Base-by-base conservation (phyloP, 352 stramenopile genomes). In the Phytophthora pisi region DNA sequence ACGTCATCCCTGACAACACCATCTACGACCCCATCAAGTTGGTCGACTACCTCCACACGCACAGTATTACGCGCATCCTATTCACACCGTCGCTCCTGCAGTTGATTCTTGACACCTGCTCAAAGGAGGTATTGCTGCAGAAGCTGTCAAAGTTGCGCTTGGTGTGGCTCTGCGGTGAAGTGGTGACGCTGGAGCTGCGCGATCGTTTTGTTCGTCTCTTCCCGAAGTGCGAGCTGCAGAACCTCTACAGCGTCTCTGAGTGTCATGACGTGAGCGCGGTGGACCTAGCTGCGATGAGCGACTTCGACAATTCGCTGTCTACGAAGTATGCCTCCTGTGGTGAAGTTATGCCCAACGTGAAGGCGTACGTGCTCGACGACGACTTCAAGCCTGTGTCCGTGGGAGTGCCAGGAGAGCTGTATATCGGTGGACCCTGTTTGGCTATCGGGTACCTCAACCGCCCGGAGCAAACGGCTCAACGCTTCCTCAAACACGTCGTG, bases 221-320 rank as follows among this genome's bases (percentile, higher is more conserved):
- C 34, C 88, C 91, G 1, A 63, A 90, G 26, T 95, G 87, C 36
- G 81, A 95, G 61, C 78, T 98, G 11, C 82, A 97, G 63, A 98
- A 98, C 67, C 77, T 98, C 9, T 98, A 98, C 74, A 97, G 88
- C 40, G 96, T 98, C 26, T 95, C 80, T 28, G 95, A 98, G 73
- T 98, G 93, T 70, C 93, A 98, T 70, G 95, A 98, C 51, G 92
- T 97, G 9, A 95, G 87, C 1, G 85, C 89, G 5, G 82, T 92
- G 20, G 84, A 95, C 67, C 75, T 97, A 10, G 79, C 85, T 20
- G 76, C 87, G 52, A 86, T 93, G 68, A 87, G 83, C 24, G 72
- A 80, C 4, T 93, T 85, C 31, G 88, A 95, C 66, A 84, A 86
- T 50, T 75, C 81, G 28, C 70, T 92, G 23, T 90, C 81, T 18